Evolutionary conservation across 73 alveolate species (phyloP), one percentile per base, ranked within the genome.

Genomic region (Diophrys appendiculata): DNA sequence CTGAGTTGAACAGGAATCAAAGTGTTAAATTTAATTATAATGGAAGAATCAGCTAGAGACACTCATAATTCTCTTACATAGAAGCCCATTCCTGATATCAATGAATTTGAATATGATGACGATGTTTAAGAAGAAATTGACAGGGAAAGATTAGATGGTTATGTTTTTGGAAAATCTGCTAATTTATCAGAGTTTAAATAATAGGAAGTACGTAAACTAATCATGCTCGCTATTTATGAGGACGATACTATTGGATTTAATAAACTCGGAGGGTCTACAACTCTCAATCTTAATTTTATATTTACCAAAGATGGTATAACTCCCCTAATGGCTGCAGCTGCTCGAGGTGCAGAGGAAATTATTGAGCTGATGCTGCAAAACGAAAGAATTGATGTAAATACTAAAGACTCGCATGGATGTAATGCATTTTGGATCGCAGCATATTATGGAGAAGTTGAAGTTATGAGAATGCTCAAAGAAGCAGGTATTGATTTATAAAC

Each of bases 381-480:
- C 77, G 69, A 74, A 56, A 14, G 24, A 8, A 34, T 65, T 0
- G 72, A 75, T 52, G 75, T 83, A 0, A 67, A 74, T 31, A 52
- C 65, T 31, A 75, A 72, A 0, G 91, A 83, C 32, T 24, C 1
- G 0, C 74, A 75, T 65, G 91, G 91, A 2, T 75, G 73, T 0
- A 83, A 75, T 56, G 70, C 84, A 2, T 83, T 83, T 53, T 83
- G 85, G 86, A 83, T 83, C 29, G 85, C 91, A 26, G 76, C 86
- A 0, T 75, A 33, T 33, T 75, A 83, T 43, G 83, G 85, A 2
- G 54, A 75, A 27, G 55, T 35, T 29, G 70, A 81, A 67, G 52
- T 81, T 13, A 75, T 83, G 86, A 76, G 33, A 24, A 13, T 65
- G 29, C 73, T 83, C 33, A 23, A 54, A 8, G 60, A 33, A 18